Conservation (phyloP, 768 basidiomycete species). For the Termitomyces heimii region DNA sequence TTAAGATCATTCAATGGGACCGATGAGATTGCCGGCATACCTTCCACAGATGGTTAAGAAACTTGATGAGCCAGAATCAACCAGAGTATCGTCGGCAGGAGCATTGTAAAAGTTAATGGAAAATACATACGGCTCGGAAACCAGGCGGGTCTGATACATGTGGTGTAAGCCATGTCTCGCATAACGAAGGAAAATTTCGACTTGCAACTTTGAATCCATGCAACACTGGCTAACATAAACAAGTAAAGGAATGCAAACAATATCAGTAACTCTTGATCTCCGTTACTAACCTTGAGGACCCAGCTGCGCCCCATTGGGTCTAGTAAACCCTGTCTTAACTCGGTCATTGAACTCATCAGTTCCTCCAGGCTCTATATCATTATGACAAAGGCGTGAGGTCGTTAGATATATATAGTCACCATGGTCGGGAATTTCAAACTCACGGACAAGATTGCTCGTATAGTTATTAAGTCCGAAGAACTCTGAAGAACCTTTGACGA, state of each 20-base stretch:
- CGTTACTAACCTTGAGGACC: constrained; percentile 45
- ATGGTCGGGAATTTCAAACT: constrained; percentile 16
- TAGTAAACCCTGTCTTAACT: constrained; percentile 44
- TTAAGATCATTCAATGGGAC: neutral
- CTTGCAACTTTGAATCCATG: constrained; percentile 58
- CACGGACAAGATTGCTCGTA: constrained; percentile 53
- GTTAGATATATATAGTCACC: neutral
- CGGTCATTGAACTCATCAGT: constrained; percentile 52
- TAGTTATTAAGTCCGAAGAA: constrained; percentile 69
- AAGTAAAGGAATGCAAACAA: neutral
- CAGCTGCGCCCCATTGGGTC: constrained; percentile 51
- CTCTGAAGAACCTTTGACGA: constrained; percentile 59
- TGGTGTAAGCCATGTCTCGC: neutral
- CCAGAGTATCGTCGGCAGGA: neutral
- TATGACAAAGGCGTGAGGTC: neutral
- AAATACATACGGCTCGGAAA: constrained; percentile 43
- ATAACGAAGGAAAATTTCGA: constrained; percentile 2
- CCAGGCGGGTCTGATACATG: constrained; percentile 42
- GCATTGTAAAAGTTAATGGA: neutral
- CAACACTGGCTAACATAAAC: constrained; percentile 40
- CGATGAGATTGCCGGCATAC: constrained; percentile 20
- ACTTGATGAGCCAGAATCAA: constrained; percentile 17
- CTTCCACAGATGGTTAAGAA: constrained; percentile 65
- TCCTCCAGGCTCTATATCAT: constrained; percentile 42
- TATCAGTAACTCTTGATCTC: neutral